phyloP scores from a whole-genome alignment of 2,329 filamentous ascomycete species.

The Aspergillus udagawae region DNA sequence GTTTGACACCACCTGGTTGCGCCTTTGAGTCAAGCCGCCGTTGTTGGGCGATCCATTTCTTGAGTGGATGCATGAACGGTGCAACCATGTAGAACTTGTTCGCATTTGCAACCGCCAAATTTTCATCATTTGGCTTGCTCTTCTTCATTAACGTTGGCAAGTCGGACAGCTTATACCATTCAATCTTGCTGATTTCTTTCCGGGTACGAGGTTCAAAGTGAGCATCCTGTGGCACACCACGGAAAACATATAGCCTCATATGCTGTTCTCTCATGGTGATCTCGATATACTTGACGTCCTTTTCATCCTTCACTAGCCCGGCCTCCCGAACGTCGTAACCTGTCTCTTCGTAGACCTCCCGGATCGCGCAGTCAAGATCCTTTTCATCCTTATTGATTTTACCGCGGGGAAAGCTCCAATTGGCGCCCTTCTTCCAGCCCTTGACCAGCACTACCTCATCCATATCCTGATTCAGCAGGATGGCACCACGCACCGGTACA shows the following conservation, averaged over 20 bases:
- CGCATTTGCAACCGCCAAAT: conserved; percentile 56
- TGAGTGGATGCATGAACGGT: conserved; percentile 79
- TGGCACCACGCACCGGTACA: conserved; percentile 89
- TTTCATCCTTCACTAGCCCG: conserved; percentile 68
- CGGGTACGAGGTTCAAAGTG: conserved; percentile 84
- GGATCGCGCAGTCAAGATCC: conserved; percentile 86
- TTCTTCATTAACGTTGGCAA: conserved; percentile 72
- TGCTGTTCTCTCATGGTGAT: conserved; percentile 90
- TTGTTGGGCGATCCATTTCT: conserved; percentile 86
- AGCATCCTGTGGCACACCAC: conserved; percentile 80
- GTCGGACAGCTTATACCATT: conserved; percentile 89
- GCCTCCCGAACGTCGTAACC: conserved; percentile 77
- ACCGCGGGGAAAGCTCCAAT: conserved; percentile 93
- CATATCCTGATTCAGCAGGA: conserved; percentile 91
- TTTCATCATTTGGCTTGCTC: conserved; percentile 62
- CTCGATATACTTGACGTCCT: conserved; percentile 77
- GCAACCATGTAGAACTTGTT: conserved; percentile 99
- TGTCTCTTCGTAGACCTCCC: conserved; percentile 95
- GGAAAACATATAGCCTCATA: conserved; percentile 87
- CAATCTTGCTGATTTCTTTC: conserved; percentile 96
- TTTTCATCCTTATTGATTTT: conserved; percentile 98
- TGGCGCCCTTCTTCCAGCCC: conserved; percentile 94
- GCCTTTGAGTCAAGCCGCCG: conserved; percentile 64
- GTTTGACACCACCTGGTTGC: conserved; percentile 35
- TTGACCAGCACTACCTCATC: conserved; percentile 90